Conservation (phyloP, 2,329 filamentous ascomycete genomes). For the Trichoderma breve region DNA sequence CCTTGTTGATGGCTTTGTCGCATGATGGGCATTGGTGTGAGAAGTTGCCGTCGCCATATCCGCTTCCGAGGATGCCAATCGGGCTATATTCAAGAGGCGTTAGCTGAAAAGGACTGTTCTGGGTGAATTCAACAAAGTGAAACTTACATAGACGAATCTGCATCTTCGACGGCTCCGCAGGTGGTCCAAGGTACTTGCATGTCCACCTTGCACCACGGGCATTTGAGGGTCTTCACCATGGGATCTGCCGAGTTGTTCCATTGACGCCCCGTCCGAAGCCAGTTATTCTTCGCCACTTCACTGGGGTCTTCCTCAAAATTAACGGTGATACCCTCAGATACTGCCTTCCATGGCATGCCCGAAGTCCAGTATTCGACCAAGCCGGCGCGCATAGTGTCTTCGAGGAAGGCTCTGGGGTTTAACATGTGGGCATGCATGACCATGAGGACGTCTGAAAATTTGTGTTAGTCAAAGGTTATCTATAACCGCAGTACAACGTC, state of each 20-base stretch:
- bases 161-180: slow-evolving; percentile 36
- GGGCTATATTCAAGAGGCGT: neutral
- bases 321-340: slow-evolving; percentile 58
- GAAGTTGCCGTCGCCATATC: slow-evolving; percentile 60
- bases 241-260: slow-evolving; percentile 62
- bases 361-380: slow-evolving; percentile 56
- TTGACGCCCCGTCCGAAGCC: slow-evolving; percentile 48
- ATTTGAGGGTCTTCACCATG: slow-evolving; percentile 48
- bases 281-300: slow-evolving; percentile 43
- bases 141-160: neutral
- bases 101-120: neutral
- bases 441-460: slow-evolving; percentile 64
- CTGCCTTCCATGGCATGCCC: slow-evolving; percentile 63
- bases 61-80: slow-evolving; percentile 41
- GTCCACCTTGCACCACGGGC: slow-evolving; percentile 49
- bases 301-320: slow-evolving; percentile 56
- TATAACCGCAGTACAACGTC: neutral
- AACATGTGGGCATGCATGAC: slow-evolving; percentile 79
- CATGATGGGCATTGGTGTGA: slow-evolving; percentile 50
- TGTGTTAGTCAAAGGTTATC: neutral
- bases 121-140: neutral
- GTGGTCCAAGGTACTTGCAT: slow-evolving; percentile 61
- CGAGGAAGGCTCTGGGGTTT: slow-evolving; percentile 70
- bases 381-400: slow-evolving; percentile 65
- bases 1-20: slow-evolving; percentile 49